Evolutionary conservation across 1,284 basidiomycete genomes (phyloP), one percentile per base, ranked within the genome.

Genomic region (Sparassis latifolia): DNA sequence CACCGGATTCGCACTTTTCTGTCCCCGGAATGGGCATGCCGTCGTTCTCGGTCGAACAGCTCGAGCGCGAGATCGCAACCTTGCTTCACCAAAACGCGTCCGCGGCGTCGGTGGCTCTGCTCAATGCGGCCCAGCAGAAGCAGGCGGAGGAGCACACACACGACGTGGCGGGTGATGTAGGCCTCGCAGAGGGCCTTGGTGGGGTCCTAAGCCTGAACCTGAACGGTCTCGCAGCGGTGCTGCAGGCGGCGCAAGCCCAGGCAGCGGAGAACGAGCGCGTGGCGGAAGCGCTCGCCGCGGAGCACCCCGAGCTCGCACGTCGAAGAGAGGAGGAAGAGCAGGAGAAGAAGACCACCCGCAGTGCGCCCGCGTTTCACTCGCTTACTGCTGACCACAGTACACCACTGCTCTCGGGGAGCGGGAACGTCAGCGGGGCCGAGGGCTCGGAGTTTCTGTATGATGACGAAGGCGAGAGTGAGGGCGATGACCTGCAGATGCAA

Each of bases 291-390:
- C 66, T 72, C 51, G 68, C 72, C 20, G 70, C 70, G 20, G 72
- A 74, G 57, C 68, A 72, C 54, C 62, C 70, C 6, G 66, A 70
- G 45, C 69, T 70, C 48, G 67, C 67, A 39, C 65, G 65, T 35
- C 71, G 71, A 53, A 68, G 69, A n/a, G 67, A 71, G 54, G 70
- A 73, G 47, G 66, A 65, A 45, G 71, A 75, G 32, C 69, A 75
- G 46, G 73, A 72, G 56, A 74, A 73, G 52, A 72, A 72, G 61
- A 76, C 78, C 44, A 86, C 84, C 35, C 79, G 83, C 55, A 78
- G 76, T 4, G 82, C 84, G 0, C 85, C 86, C 48, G 80, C 84
- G 2, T 88, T 89, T 59, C 86, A 87, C 62, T 86, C 84, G 10
- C 76, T 87, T 33, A 86, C 80, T 7, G 79, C 78, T 35, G 74